phyloP scores from a whole-genome alignment of 2,329 filamentous ascomycete genomes.

The Elsinoe ampelina region DNA sequence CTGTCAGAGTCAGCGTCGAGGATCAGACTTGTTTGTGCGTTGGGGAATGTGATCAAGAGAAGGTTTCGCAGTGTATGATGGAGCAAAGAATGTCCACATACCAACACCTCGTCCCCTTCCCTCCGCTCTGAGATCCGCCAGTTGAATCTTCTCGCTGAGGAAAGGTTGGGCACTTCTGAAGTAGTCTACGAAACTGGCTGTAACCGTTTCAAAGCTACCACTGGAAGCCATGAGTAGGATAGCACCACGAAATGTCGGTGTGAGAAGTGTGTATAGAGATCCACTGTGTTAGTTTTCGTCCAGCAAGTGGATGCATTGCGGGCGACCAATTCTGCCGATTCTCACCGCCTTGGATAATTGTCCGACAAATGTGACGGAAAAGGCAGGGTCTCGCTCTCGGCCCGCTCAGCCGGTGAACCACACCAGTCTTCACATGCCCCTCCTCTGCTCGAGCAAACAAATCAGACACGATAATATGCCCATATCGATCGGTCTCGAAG shows the following conservation, averaged over 20 bases:
- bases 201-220: neutral
- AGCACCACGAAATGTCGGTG: neutral
- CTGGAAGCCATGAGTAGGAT: neutral
- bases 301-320: slow-evolving; percentile 5
- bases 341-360: neutral
- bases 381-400: neutral
- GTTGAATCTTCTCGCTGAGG: slow-evolving; percentile 48
- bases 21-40: slow-evolving; percentile 1
- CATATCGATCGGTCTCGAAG: slow-evolving; percentile 70
- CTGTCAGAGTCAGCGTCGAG: slow-evolving; percentile 33
- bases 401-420: neutral
- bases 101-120: slow-evolving; percentile 54
- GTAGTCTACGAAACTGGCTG: slow-evolving; percentile 46
- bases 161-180: slow-evolving; percentile 44
- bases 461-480: slow-evolving; percentile 25
- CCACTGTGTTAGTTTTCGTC: neutral
- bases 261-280: neutral
- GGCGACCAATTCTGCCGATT: neutral
- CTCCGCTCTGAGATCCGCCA: slow-evolving; percentile 48
- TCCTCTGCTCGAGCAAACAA: neutral
- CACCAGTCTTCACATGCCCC: neutral
- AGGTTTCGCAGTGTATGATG: neutral
- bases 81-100: slow-evolving; percentile 32
- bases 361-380: neutral
- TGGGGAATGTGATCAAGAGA: neutral